These are phyloP conservation scores for Salix dunnii DNA, from an alignment of 345 rosid genomes.

Conservation along the genomic window DNA sequence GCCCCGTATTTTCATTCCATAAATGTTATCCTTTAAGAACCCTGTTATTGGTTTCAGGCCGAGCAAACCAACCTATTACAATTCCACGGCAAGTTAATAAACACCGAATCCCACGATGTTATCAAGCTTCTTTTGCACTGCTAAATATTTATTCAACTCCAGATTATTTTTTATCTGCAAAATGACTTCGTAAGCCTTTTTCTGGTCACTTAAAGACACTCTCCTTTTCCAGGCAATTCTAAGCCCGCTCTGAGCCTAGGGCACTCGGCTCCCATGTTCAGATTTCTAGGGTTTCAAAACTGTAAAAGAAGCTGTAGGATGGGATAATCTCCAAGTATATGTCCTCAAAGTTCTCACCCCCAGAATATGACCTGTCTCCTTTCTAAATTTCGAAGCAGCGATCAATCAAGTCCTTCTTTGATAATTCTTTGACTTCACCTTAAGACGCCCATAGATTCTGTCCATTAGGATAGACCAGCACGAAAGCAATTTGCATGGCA, in stretches of 20 bases:
- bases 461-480: no score
- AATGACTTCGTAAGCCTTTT: neutral
- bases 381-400: conserved; percentile 2
- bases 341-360: conserved; percentile 9
- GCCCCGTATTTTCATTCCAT: no score
- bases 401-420: conserved; percentile 9
- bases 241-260: conserved; percentile 5
- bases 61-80: neutral
- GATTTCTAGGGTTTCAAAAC: neutral
- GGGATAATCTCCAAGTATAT: conserved; percentile 9
- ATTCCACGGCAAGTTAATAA: neutral
- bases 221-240: conserved; percentile 13
- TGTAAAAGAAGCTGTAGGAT: conserved; percentile 9
- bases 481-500: no score
- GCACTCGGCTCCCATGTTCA: conserved; percentile 9
- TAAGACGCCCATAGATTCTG: conserved; percentile 3
- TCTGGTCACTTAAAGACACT: conserved; percentile 1
- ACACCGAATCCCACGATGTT: neutral
- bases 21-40: neutral
- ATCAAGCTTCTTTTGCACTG: no score
- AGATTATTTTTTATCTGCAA: no score
- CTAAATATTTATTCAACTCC: no score
- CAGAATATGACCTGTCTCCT: conserved; percentile 8
- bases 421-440: conserved; percentile 10
- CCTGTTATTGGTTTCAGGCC: neutral